phyloP scores from a whole-genome alignment of 495 filamentous ascomycete genomes.

The Penicillium atrosanguineum region DNA sequence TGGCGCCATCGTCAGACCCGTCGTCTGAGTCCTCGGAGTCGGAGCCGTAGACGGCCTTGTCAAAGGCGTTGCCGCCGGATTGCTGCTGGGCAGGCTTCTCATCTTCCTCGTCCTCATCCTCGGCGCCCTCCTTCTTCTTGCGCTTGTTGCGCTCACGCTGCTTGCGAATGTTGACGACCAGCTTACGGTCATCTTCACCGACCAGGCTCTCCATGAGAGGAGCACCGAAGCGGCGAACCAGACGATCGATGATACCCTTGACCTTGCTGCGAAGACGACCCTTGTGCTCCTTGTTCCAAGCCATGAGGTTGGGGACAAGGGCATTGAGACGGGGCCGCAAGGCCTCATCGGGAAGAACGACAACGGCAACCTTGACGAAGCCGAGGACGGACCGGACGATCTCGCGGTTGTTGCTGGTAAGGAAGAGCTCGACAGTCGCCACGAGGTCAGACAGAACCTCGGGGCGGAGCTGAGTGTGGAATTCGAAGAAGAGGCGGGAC shows the following conservation, averaged over 20 bases:
- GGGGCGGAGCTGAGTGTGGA: constrained; percentile 57
- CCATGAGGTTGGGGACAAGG: constrained; percentile 84
- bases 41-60: constrained; percentile 90
- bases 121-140: constrained; percentile 67
- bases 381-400: constrained; percentile 90
- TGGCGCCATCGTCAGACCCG: constrained; percentile 59
- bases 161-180: constrained; percentile 92
- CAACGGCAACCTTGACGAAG: constrained; percentile 93
- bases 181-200: constrained; percentile 76
- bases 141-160: constrained; percentile 82
- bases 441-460: constrained; percentile 73
- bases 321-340: constrained; percentile 69
- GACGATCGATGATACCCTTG: constrained; percentile 92
- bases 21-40: constrained; percentile 65
- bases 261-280: constrained; percentile 93
- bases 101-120: constrained; percentile 48
- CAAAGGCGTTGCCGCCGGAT: constrained; percentile 89
- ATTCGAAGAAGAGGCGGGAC: constrained; percentile 87
- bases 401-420: constrained; percentile 92
- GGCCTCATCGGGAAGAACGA: constrained; percentile 72
- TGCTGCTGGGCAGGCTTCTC: constrained; percentile 33
- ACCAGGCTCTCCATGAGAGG: constrained; percentile 71
- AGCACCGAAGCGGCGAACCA: constrained; percentile 85
- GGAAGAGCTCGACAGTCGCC: constrained; percentile 88
- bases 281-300: constrained; percentile 97